A percentile compares a stretch with the other conserved stretches of the same genome.
Conservation (phyloP, 257 asterid genomes). For the Avicennia marina region DNA sequence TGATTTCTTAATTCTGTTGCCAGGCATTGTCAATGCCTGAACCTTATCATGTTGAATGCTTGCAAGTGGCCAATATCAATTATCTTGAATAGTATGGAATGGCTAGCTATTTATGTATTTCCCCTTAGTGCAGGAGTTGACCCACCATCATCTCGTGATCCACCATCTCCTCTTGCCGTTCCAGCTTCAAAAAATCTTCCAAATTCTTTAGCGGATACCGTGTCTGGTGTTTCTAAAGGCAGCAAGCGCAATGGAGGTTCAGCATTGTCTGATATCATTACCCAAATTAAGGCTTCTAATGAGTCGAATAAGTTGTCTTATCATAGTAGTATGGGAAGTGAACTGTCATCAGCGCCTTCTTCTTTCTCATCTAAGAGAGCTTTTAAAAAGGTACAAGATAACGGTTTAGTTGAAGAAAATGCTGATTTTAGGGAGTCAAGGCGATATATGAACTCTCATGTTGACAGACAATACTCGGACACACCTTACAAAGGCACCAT, state of each 20-base stretch:
- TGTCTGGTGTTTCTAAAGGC: conserved; percentile 60
- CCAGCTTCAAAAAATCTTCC: conserved; percentile 81
- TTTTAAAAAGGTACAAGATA: conserved; percentile 68
- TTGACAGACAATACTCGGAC: conserved; percentile 63
- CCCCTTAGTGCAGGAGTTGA: conserved; percentile 99
- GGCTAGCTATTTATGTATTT: conserved; percentile 40
- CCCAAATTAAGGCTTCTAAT: conserved; percentile 92
- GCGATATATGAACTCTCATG: conserved; percentile 51
- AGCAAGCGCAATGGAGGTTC: conserved; percentile 80
- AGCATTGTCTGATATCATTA: conserved; percentile 82
- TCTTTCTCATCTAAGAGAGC: conserved; percentile 74
- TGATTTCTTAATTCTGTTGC: too few relatives aligned
- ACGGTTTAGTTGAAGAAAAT: conserved; percentile 65
- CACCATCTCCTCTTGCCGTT: conserved; percentile 94
- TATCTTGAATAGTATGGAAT: conserved; percentile 26
- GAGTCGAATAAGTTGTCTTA: conserved; percentile 69
- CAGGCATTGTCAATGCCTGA: background rate
- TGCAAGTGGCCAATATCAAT: background rate
- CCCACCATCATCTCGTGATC: conserved; percentile 99
- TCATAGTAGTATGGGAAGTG: conserved; percentile 55
- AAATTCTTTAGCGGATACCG: conserved; percentile 50
- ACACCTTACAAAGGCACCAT: conserved; percentile 61
- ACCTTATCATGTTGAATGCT: background rate
- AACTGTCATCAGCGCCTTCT: conserved; percentile 45
- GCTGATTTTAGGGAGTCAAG: conserved; percentile 71